Evolutionary conservation across 768 basidiomycete species (phyloP), one percentile per base, ranked within the genome.

Genomic region (Lactarius quietus): DNA sequence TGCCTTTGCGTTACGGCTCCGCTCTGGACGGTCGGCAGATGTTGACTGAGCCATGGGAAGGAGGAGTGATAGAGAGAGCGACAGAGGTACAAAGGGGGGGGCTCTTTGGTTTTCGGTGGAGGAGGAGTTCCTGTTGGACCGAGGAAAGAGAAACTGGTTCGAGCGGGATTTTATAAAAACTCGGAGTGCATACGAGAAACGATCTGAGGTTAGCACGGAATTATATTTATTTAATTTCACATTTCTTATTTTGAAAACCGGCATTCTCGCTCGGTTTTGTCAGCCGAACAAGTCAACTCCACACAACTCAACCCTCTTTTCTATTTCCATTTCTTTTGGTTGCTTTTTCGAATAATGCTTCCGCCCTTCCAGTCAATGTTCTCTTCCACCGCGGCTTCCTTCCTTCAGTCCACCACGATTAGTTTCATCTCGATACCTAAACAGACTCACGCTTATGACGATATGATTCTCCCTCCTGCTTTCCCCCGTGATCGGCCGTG

Each of bases 1-100:
- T 12, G 92, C 92, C 77, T 87, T 88, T 61, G 89, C 89, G 79
- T 92, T 92, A 80, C 90, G 88, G 83, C 88, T 89, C 70, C 89
- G 86, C 78, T 90, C 89, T 80, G 89, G 89, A 29, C 68, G 67
- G 59, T 65, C 58, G 3, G 41, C 7, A n/a, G 65, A 31, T 53
- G 62, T 8, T 29, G 66, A 15, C 52, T 66, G 65, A 8, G 65
- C 65, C 65, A 66, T 66, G 15, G 43, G 33, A 17, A 35, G 17
- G 6, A 39, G 33, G 33, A 59, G 15, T 10, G 20, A 26, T 26
- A 45, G 2, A 26, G n/a, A 41, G 12, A 15, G 48, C 4, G 38
- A 29, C 2, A 9, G 20, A 57, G 17, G 8, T 20, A 33, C 17
- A 33, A 23, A 26, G 26, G 48, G 48, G 26, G 48, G 48, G 29